Evolutionary conservation across 495 filamentous ascomycete species (phyloP).

Genomic region (Aspergillus baeticus): DNA sequence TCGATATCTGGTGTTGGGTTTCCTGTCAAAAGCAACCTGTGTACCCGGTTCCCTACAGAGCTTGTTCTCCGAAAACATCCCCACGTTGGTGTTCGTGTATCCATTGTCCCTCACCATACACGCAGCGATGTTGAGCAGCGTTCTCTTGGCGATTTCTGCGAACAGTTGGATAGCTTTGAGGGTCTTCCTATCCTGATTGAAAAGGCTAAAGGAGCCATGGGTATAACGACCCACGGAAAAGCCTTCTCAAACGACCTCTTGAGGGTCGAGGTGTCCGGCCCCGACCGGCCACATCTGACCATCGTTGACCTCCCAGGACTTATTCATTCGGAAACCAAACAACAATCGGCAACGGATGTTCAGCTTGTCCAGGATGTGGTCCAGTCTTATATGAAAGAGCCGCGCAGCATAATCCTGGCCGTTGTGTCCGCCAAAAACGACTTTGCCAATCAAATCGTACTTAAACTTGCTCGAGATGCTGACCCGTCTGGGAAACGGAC

Average conservation of each 20-base stretch:
- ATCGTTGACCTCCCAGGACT: conserved; percentile 58
- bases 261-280: conserved; percentile 52
- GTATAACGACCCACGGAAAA: conserved; percentile 35
- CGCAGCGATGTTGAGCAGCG: conserved; percentile 24
- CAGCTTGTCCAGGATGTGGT: conserved; percentile 44
- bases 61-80: conserved; percentile 49
- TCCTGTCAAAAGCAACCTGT: conserved; percentile 49
- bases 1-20: conserved; percentile 64
- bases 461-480: conserved; percentile 42
- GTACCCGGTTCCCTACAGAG: conserved; percentile 59
- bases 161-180: conserved; percentile 32
- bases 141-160: conserved; percentile 30
- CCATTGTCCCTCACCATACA: conserved; percentile 34
- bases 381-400: conserved; percentile 49
- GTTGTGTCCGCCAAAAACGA: conserved; percentile 53
- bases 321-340: conserved; percentile 45
- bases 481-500: conserved; percentile 46
- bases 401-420: conserved; percentile 51
- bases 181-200: conserved; percentile 44
- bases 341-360: conserved; percentile 46
- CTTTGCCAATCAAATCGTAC: conserved; percentile 47
- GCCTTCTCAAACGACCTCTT: conserved; percentile 50
- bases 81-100: conserved; percentile 30
- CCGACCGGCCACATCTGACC: conserved; percentile 51
- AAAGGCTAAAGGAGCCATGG: conserved; percentile 52